Evolutionary conservation across 352 stramenopile species (phyloP).

Genomic region (Thalassiosira mediterranea): DNA sequence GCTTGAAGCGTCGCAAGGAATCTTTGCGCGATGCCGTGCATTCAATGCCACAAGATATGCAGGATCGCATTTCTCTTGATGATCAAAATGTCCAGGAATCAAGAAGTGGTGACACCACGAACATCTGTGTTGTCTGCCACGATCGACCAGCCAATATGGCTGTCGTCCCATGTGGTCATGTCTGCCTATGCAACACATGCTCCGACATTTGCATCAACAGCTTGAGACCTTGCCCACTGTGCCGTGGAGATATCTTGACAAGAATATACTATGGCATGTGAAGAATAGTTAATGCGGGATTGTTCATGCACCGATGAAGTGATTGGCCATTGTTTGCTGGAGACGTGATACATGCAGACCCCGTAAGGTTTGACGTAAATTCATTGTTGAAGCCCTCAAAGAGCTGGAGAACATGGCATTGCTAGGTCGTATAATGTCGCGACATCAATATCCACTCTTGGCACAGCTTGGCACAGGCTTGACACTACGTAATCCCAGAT

Average conservation of each 20-base stretch:
- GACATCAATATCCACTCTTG: too few species aligned
- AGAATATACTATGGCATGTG: too few species aligned
- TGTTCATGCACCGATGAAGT: too few species aligned
- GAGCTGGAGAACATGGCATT: too few species aligned
- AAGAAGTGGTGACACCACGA: background rate
- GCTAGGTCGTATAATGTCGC: too few species aligned
- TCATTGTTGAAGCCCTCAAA: too few species aligned
- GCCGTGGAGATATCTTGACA: conserved; percentile 17
- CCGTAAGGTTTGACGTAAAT: too few species aligned
- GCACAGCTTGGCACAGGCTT: too few species aligned
- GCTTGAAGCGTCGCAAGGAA: background rate
- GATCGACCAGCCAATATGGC: conserved; percentile 9
- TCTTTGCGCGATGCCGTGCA: background rate
- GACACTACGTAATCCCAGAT: too few species aligned
- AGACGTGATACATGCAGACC: too few species aligned
- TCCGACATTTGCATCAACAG: conserved; percentile 4
- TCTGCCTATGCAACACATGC: conserved; percentile 16
- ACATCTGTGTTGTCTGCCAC: conserved; percentile 12
- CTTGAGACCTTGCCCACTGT: conserved; percentile 10
- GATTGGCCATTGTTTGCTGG: too few species aligned
- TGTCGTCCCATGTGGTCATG: conserved; percentile 21
- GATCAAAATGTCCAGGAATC: background rate
- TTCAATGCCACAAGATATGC: background rate
- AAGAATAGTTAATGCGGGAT: too few species aligned
- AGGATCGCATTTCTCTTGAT: conserved; percentile 6